phyloP scores from a whole-genome alignment of 768 basidiomycete genomes.

The Macrolepiota fuliginosa region DNA sequence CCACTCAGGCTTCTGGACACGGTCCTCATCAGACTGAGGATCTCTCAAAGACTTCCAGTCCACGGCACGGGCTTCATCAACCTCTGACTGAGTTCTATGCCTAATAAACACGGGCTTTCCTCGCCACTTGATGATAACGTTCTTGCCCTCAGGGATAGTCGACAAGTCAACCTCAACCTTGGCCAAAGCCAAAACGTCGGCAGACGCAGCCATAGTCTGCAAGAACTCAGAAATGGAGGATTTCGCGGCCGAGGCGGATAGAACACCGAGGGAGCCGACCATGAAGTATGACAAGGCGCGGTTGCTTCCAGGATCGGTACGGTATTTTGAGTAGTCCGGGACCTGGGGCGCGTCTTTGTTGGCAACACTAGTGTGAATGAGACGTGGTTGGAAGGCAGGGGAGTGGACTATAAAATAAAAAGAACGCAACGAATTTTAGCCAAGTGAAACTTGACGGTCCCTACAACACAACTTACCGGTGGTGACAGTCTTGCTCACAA shows the following conservation, averaged over 20 bases:
- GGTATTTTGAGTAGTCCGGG: conserved; percentile 87
- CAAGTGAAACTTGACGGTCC: conserved; percentile 12
- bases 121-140: conserved; percentile 97
- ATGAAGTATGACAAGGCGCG: conserved; percentile 86
- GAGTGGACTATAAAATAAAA: conserved; percentile 40
- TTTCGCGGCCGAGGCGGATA: conserved; percentile 94
- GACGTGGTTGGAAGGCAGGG: conserved; percentile 58
- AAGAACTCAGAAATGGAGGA: conserved; percentile 92
- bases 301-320: conserved; percentile 61
- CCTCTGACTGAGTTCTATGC: conserved; percentile 89
- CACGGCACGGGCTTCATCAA: conserved; percentile 83
- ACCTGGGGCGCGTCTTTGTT: conserved; percentile 74
- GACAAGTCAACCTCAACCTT: conserved; percentile 94
- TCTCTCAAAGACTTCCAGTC: conserved; percentile 91
- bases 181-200: conserved; percentile 96
- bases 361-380: conserved; percentile 74
- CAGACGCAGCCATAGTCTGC: conserved; percentile 94
- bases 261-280: conserved; percentile 88
- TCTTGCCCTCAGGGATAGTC: conserved; percentile 95
- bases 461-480: conserved; percentile 46
- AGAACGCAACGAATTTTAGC: not conserved
- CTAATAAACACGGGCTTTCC: conserved; percentile 99
- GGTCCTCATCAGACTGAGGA: conserved; percentile 85
- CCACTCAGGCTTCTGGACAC: conserved; percentile 96
- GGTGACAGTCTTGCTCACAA: conserved; percentile 62